A percentile compares a stretch with the other conserved stretches of the same genome.
Evolutionary conservation across 2,329 filamentous ascomycete genomes (phyloP).

Genomic region (Colletotrichum costaricense): DNA sequence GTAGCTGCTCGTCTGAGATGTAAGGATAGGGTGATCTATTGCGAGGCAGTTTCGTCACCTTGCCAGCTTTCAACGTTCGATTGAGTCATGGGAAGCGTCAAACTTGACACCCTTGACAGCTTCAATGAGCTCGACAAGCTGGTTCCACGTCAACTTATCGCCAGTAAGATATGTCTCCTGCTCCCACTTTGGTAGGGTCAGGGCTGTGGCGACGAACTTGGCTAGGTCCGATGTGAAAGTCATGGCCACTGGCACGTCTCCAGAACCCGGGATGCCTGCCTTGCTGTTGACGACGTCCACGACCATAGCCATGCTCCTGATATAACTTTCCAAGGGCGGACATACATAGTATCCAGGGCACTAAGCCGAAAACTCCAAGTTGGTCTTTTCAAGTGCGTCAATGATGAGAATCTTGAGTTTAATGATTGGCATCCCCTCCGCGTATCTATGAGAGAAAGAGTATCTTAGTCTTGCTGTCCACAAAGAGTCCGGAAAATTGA

Average conservation of each 20-base stretch:
- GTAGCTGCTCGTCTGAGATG: conserved; percentile 38
- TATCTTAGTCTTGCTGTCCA: conserved; percentile 48
- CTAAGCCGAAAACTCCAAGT: conserved; percentile 44
- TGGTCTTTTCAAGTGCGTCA: conserved; percentile 54
- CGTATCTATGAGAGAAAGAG: conserved; percentile 38
- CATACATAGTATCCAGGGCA: conserved; percentile 21
- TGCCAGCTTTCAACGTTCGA: conserved; percentile 46
- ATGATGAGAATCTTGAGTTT: conserved; percentile 47
- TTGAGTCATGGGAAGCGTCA: conserved; percentile 44
- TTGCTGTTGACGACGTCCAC: conserved; percentile 9
- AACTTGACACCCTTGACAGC: conserved; percentile 51
- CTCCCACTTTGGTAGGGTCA: conserved; percentile 53
- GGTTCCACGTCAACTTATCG: conserved; percentile 49
- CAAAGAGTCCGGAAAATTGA: conserved; percentile 44
- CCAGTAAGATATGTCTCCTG: conserved; percentile 44
- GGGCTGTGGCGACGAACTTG: conserved; percentile 48
- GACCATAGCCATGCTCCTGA: conserved; percentile 26
- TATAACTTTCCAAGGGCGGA: no score
- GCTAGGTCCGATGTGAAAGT: conserved; percentile 9
- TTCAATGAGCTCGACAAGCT: conserved; percentile 49
- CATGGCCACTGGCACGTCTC: background rate
- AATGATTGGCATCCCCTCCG: conserved; percentile 42
- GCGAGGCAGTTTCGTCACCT: conserved; percentile 46
- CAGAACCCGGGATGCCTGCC: conserved; percentile 14
- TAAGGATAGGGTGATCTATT: conserved; percentile 39